Evolutionary conservation across 306 rosid species (phyloP).

Genomic region (Prosopis cineraria): DNA sequence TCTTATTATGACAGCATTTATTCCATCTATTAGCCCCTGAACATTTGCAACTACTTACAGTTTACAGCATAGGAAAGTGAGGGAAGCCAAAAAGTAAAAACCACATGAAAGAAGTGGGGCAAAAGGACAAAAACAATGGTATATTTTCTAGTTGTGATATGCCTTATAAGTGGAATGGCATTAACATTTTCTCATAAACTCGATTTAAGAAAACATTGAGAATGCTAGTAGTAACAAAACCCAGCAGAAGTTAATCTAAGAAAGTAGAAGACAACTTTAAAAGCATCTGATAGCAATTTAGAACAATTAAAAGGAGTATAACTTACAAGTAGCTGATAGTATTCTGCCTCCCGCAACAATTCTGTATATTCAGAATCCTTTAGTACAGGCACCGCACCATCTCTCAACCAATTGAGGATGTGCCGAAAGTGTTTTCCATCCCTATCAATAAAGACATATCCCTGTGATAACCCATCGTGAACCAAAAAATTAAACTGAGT

Average conservation of each 20-base stretch:
- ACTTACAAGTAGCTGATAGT: constrained; percentile 83
- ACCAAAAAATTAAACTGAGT: constrained; percentile 1
- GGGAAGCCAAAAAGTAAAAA: background rate
- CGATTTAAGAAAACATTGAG: background rate
- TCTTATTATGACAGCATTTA: constrained; percentile 52
- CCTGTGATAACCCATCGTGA: constrained; percentile 55
- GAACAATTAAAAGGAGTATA: constrained; percentile 21
- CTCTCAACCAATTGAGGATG: constrained; percentile 95
- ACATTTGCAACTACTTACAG: constrained; percentile 16
- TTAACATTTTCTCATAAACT: constrained; percentile 10
- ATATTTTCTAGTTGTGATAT: background rate
- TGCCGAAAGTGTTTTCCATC: constrained; percentile 92
- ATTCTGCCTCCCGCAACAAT: constrained; percentile 85
- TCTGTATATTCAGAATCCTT: constrained; percentile 62
- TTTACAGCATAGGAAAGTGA: background rate
- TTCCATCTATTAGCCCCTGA: constrained; percentile 88
- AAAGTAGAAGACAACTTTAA: constrained; percentile 13
- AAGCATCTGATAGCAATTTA: constrained; percentile 13
- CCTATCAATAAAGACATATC: constrained; percentile 81
- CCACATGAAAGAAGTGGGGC: background rate
- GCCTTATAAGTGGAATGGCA: constrained; percentile 3
- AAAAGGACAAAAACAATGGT: background rate
- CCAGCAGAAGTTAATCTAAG: constrained; percentile 7
- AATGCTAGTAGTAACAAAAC: constrained; percentile 7
- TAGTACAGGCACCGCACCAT: constrained; percentile 72